phyloP scores from a whole-genome alignment of 345 rosid genomes.

The Salix udensis region DNA sequence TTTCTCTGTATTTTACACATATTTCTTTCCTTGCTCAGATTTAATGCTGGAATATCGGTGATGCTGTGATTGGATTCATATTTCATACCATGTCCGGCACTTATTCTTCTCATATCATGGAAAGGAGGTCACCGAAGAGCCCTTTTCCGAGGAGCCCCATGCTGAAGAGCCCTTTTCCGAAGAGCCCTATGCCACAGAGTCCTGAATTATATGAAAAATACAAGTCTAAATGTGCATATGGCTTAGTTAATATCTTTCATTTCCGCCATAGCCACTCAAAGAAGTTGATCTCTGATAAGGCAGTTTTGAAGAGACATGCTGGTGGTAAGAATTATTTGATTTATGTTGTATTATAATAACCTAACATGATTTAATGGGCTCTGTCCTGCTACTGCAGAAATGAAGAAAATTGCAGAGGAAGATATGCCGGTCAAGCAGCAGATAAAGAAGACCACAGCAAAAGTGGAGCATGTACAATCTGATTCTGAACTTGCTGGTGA shows the following conservation, averaged over 20 bases:
- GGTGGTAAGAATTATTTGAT: constrained; percentile 33
- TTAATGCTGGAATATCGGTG: constrained; percentile 2
- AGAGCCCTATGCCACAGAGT: constrained; percentile 52
- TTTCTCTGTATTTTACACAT: background rate
- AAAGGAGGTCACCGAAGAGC: constrained; percentile 35
- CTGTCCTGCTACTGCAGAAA: constrained; percentile 7
- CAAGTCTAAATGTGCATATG: constrained; percentile 62
- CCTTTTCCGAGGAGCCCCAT: constrained; percentile 37
- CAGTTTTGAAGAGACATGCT: constrained; percentile 30
- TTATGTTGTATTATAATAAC: background rate
- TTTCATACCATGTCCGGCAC: background rate
- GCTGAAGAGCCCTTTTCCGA: constrained; percentile 32
- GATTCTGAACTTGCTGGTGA: constrained; percentile 24
- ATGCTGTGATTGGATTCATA: background rate
- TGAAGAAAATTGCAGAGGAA: constrained; percentile 24
- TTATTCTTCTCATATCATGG: constrained; percentile 22
- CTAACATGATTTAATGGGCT: background rate
- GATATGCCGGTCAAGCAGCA: constrained; percentile 30
- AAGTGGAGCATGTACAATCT: constrained; percentile 27
- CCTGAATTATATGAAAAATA: constrained; percentile 51
- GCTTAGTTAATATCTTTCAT: constrained; percentile 46
- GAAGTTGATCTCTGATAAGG: constrained; percentile 48
- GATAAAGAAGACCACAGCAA: constrained; percentile 26
- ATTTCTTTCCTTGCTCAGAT: background rate
- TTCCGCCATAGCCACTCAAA: constrained; percentile 44